These are phyloP conservation scores for Fraxinus sp. DNA, from an alignment of 305 asterid species.

Conservation along the genomic window DNA sequence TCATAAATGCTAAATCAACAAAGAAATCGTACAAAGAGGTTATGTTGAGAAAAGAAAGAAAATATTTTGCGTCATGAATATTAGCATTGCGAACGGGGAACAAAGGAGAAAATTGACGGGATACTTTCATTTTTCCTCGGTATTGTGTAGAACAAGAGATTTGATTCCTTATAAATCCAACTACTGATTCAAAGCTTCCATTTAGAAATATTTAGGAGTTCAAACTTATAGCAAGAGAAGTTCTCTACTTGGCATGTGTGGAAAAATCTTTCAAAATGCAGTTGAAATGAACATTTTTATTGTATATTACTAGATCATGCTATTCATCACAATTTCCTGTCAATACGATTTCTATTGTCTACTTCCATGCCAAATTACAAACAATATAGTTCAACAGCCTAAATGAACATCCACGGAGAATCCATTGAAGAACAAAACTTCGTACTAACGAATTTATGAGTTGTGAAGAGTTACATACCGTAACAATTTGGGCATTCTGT, in stretches of 20 bases:
- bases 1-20: background rate
- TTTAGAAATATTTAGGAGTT: background rate
- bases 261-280: background rate
- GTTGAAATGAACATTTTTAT: background rate
- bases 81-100: background rate
- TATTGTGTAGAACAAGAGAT: background rate
- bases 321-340: background rate
- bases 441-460: background rate
- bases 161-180: background rate
- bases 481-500: conserved; percentile 99
- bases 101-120: background rate
- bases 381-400: background rate
- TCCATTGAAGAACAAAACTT: background rate
- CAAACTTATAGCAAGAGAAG: background rate
- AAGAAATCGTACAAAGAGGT: background rate
- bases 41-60: background rate
- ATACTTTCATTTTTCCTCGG: background rate
- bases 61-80: background rate
- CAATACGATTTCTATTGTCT: background rate
- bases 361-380: background rate
- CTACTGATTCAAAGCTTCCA: background rate
- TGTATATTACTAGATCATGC: background rate
- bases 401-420: background rate
- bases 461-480: conserved; percentile 43
- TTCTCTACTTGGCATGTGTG: background rate